Evolutionary conservation across 495 filamentous ascomycete species (phyloP).

Genomic region (Xylaria bambusicola): DNA sequence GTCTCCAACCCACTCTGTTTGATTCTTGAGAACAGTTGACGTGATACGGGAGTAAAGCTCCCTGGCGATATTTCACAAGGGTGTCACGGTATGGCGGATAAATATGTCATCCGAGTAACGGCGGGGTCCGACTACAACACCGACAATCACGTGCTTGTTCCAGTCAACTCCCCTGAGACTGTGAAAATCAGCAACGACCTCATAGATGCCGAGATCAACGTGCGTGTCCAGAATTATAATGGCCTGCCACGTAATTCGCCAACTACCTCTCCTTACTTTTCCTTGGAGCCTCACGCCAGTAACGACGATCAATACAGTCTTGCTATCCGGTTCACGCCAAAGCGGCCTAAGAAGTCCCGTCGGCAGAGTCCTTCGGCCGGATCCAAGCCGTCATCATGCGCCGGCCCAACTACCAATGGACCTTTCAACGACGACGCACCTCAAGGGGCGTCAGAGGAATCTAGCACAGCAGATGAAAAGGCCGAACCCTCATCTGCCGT

Average conservation of each 20-base stretch:
- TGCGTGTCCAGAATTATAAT: constrained; percentile 63
- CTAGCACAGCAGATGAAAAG: neutral
- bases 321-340: constrained; percentile 71
- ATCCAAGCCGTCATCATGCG: neutral
- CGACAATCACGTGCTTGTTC: constrained; percentile 63
- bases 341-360: constrained; percentile 36
- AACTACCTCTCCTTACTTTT: constrained; percentile 71
- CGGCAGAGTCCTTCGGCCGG: neutral
- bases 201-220: constrained; percentile 62
- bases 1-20: too few relatives aligned
- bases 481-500: neutral
- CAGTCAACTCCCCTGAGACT: constrained; percentile 66
- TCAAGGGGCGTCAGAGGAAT: neutral
- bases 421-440: neutral
- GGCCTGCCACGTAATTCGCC: constrained; percentile 64
- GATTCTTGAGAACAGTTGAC: too few relatives aligned
- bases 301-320: constrained; percentile 79
- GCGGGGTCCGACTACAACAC: constrained; percentile 74
- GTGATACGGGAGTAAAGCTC: too few relatives aligned
- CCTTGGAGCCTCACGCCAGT: constrained; percentile 58
- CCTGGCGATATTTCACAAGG: neutral
- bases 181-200: constrained; percentile 60
- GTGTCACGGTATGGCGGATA: constrained; percentile 52
- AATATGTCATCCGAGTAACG: constrained; percentile 71
- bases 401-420: neutral